Base-by-base conservation (phyloP, 2,329 filamentous ascomycete genomes). In the Cordyceps cateniannulata region DNA sequence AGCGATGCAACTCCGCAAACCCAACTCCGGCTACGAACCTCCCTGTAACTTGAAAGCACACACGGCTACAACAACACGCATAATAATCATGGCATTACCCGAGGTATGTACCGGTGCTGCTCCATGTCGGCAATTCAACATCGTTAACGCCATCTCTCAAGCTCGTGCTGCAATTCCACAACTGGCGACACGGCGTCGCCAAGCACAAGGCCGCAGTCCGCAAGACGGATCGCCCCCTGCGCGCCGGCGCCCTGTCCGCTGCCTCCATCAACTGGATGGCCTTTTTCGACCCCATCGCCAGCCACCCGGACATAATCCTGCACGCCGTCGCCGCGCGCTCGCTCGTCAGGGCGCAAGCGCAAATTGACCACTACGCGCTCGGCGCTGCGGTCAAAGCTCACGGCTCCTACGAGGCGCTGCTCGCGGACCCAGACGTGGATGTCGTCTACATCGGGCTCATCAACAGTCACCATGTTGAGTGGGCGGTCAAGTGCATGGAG, bases 371-470 rank as follows among this genome's bases (percentile, higher is more conserved):
- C 38, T 63, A 57, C 22, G 38, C 40, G 12, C 53, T 63, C 27
- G 38, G 49, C 29, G 6, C 14, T 2, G 2, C 18, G 8, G 50
- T 40, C 20, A 61, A 42, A 32, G 58, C 62, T 20, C 59, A 61
- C 29, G 62, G 58, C n/a, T 63, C 64, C 1, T 66, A 63, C 24
- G 59, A 62, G n/a, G 55, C 55, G 22, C 56, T 62, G 55, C 44
- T 45, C 5, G 27, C 40, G 2, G 27, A 49, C n/a, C n/a, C n/a
- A n/a, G n/a, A n/a, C n/a, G n/a, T n/a, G n/a, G n/a, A n/a, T n/a
- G n/a, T n/a, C n/a, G n/a, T n/a, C n/a, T n/a, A n/a, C n/a, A n/a
- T n/a, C n/a, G n/a, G n/a, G n/a, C n/a, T n/a, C n/a, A n/a, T n/a
- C n/a, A n/a, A n/a, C n/a, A n/a, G n/a, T n/a, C n/a, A n/a, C n/a